Evolutionary conservation across 2,329 filamentous ascomycete genomes (phyloP).

Genomic region (Claviceps africana): DNA sequence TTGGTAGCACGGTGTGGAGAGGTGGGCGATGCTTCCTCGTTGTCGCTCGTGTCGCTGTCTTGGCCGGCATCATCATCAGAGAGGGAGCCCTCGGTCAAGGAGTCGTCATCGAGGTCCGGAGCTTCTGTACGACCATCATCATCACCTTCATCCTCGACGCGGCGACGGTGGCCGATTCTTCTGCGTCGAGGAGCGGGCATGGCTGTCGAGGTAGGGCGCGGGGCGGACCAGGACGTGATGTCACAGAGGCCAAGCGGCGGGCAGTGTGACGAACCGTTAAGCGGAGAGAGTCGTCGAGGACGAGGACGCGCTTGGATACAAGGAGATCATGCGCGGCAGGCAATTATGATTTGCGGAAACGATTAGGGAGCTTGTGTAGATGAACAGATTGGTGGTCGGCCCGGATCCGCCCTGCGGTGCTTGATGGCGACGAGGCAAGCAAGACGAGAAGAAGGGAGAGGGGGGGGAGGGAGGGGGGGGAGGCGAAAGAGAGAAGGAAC

Average conservation of each 20-base stretch:
- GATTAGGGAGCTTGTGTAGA: constrained; percentile 5
- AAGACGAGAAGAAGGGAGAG: neutral
- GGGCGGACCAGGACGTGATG: neutral
- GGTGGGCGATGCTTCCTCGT: constrained; percentile 41
- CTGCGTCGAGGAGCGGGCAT: constrained; percentile 40
- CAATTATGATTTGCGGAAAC: neutral
- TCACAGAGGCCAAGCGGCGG: constrained; percentile 1
- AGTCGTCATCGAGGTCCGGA: constrained; percentile 50
- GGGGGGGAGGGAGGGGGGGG: no score
- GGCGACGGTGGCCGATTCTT: constrained; percentile 54
- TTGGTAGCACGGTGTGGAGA: constrained; percentile 28
- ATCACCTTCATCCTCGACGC: constrained; percentile 57
- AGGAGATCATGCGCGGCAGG: constrained; percentile 15
- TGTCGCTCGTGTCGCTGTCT: constrained; percentile 51
- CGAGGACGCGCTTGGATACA: constrained; percentile 14
- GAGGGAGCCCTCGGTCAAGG: constrained; percentile 49
- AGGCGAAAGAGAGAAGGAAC: no score
- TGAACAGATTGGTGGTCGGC: neutral
- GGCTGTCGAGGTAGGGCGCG: constrained; percentile 9
- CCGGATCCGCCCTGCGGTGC: constrained; percentile 13
- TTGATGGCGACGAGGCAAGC: constrained; percentile 2
- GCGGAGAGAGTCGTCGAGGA: constrained; percentile 14
- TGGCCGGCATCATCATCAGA: constrained; percentile 47
- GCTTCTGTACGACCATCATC: constrained; percentile 46
- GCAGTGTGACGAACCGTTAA: constrained; percentile 14